These are phyloP conservation scores for Peribolospora baueri DNA, from an alignment of 768 basidiomycete species.

Conservation along the genomic window DNA sequence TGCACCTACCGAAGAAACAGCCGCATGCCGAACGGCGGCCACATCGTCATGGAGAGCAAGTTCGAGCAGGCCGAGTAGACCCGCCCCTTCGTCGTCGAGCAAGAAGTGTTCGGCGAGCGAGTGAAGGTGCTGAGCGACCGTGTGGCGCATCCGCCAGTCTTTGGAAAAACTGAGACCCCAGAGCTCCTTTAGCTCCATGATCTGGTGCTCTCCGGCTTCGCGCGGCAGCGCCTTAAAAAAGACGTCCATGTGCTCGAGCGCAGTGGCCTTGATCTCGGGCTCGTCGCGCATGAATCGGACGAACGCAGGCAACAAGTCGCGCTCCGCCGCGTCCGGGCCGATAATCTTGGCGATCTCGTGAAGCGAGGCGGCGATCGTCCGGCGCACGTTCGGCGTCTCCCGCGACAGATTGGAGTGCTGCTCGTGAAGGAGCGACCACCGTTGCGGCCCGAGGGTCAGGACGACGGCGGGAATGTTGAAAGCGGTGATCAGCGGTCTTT, in stretches of 20 bases:
- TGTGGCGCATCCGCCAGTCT: conserved; percentile 61
- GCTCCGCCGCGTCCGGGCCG: conserved; percentile 38
- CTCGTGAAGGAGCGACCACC: conserved; percentile 48
- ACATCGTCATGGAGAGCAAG: conserved; percentile 49
- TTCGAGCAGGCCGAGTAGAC: conserved; percentile 32
- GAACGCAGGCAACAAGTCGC: conserved; percentile 48
- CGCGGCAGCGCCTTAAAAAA: conserved; percentile 33
- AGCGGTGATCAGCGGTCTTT: conserved; percentile 52
- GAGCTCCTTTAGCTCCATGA: conserved; percentile 24
- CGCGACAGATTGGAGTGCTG: conserved; percentile 41
- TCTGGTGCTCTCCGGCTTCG: conserved; percentile 25
- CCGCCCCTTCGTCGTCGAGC: conserved; percentile 24
- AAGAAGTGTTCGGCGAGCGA: conserved; percentile 24
- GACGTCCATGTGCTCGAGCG: conserved; percentile 37
- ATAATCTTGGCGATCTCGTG: conserved; percentile 75
- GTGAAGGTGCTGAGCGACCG: conserved; percentile 33
- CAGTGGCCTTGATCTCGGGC: conserved; percentile 41
- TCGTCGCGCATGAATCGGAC: conserved; percentile 31
- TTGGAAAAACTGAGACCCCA: conserved; percentile 37
- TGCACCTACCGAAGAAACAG: conserved; percentile 36
- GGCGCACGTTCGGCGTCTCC: conserved; percentile 40
- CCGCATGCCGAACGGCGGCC: conserved; percentile 62
- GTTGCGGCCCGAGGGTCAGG: conserved; percentile 45
- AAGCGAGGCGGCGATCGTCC: conserved; percentile 61
- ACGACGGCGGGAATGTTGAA: conserved; percentile 83